Conservation (phyloP, 192 early-diverging fungal species). For the Coemansia sp. region DNA sequence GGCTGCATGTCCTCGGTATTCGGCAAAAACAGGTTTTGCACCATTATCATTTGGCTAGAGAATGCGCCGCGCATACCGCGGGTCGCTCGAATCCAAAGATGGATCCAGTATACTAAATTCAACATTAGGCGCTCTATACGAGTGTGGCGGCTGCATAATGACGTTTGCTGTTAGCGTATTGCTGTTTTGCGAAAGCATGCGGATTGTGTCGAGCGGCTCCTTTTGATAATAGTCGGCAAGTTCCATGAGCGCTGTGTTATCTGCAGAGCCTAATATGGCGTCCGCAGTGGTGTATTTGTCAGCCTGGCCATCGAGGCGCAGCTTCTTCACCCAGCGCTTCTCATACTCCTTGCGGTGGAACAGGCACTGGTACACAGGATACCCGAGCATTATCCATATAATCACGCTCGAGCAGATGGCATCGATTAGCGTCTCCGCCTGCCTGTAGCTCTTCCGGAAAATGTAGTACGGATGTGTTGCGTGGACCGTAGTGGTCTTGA, state of each 20-base stretch:
- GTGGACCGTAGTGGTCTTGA: constrained; percentile 31
- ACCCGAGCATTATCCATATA: constrained; percentile 29
- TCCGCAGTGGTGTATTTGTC: constrained; percentile 21
- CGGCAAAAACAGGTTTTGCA: too few relatives aligned
- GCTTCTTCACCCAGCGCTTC: constrained; percentile 24
- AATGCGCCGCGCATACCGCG: constrained; percentile 10
- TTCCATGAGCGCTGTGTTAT: constrained; percentile 17
- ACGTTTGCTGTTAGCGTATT: constrained; percentile 4
- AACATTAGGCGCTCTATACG: constrained; percentile 13
- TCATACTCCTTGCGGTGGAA: constrained; percentile 25
- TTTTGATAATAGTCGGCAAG: constrained; percentile 11
- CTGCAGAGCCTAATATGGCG: background rate
- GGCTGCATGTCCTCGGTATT: background rate
- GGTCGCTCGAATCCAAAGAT: constrained; percentile 12
- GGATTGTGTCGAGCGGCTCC: constrained; percentile 18
- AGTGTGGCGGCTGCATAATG: background rate
- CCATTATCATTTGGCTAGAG: constrained; percentile 1
- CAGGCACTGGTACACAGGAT: constrained; percentile 24
- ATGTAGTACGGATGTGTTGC: constrained; percentile 27
- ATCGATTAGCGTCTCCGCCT: constrained; percentile 22
- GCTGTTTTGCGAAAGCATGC: constrained; percentile 20
- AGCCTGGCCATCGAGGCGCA: constrained; percentile 21
- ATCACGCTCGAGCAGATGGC: constrained; percentile 4
- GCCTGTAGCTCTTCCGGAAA: constrained; percentile 17
- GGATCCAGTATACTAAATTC: constrained; percentile 9